Evolutionary conservation across 2,329 filamentous ascomycete genomes (phyloP).

Genomic region (Biscogniauxia mediterranea): DNA sequence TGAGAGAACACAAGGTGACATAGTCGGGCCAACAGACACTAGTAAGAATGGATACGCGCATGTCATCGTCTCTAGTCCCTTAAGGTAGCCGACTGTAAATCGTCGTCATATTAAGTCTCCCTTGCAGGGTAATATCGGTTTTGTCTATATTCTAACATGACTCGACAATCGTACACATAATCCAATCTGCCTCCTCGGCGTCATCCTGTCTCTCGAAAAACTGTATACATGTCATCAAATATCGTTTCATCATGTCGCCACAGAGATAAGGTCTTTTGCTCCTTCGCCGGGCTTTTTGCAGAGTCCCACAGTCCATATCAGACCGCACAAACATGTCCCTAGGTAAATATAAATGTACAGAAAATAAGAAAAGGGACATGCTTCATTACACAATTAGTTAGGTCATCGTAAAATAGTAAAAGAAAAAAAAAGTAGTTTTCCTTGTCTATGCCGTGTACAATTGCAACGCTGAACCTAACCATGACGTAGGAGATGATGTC

Average conservation of each 20-base stretch:
- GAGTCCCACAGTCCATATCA: not conserved
- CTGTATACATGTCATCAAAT: slow-evolving; percentile 1
- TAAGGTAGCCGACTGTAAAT: not conserved
- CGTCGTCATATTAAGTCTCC: not conserved
- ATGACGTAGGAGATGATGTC: not conserved
- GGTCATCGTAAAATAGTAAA: not conserved
- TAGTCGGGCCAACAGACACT: not conserved
- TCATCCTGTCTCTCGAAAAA: not conserved
- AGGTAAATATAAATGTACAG: not conserved
- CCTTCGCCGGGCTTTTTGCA: slow-evolving; percentile 5
- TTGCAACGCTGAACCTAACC: not conserved
- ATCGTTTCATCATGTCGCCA: slow-evolving; percentile 10
- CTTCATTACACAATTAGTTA: slow-evolving; percentile 15
- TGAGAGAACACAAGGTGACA: not conserved
- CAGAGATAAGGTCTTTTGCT: slow-evolving; percentile 5
- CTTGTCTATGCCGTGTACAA: slow-evolving; percentile 15
- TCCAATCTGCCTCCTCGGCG: not conserved
- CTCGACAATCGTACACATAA: not conserved
- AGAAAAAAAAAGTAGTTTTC: not conserved
- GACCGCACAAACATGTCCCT: not conserved
- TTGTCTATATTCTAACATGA: not conserved
- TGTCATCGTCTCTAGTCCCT: not conserved
- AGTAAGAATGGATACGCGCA: not conserved
- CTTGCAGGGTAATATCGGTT: not conserved
- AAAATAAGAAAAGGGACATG: slow-evolving; percentile 3